These are phyloP conservation scores for Whalleya microplaca DNA, from an alignment of 2,329 filamentous ascomycete genomes.

Conservation along the genomic window DNA sequence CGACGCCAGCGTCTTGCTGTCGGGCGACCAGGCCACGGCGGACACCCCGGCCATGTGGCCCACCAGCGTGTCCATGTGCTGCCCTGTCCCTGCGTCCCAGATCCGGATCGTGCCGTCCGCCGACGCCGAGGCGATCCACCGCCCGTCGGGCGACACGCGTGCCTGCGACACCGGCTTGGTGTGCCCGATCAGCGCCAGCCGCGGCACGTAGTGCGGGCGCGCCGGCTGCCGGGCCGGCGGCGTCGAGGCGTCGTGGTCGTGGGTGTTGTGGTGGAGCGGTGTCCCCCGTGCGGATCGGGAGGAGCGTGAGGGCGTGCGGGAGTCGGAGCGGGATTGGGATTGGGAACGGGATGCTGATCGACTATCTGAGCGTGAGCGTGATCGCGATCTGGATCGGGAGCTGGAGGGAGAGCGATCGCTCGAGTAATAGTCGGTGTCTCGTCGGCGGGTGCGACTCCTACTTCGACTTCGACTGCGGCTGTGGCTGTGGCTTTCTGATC, in stretches of 20 bases:
- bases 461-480: slow-evolving; percentile 2
- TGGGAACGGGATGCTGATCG: slow-evolving; percentile 25
- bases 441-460: slow-evolving; percentile 21
- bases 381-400: slow-evolving; percentile 19
- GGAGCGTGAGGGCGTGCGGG: slow-evolving; percentile 11
- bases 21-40: slow-evolving; percentile 91
- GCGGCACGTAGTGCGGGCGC: slow-evolving; percentile 68
- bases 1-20: slow-evolving; percentile 83
- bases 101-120: slow-evolving; percentile 91
- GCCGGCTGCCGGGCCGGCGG: slow-evolving; percentile 52
- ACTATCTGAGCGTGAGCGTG: slow-evolving; percentile 8
- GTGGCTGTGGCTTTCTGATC: slow-evolving; percentile 21
- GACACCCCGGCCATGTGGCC: slow-evolving; percentile 93
- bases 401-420: slow-evolving; percentile 35
- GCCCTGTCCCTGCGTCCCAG: slow-evolving; percentile 80
- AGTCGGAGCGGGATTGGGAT: slow-evolving; percentile 14
- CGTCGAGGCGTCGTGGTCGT: slow-evolving; percentile 13
- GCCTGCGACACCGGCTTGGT: slow-evolving; percentile 79
- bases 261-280: slow-evolving; percentile 17
- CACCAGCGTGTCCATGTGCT: slow-evolving; percentile 84
- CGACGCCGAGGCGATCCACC: slow-evolving; percentile 86
- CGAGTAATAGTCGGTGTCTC: slow-evolving; percentile 34
- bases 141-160: slow-evolving; percentile 87
- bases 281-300: slow-evolving; percentile 23
- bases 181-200: slow-evolving; percentile 77